Evolutionary conservation across 2,329 filamentous ascomycete species (phyloP).

Genomic region (Talaromyces sp.): DNA sequence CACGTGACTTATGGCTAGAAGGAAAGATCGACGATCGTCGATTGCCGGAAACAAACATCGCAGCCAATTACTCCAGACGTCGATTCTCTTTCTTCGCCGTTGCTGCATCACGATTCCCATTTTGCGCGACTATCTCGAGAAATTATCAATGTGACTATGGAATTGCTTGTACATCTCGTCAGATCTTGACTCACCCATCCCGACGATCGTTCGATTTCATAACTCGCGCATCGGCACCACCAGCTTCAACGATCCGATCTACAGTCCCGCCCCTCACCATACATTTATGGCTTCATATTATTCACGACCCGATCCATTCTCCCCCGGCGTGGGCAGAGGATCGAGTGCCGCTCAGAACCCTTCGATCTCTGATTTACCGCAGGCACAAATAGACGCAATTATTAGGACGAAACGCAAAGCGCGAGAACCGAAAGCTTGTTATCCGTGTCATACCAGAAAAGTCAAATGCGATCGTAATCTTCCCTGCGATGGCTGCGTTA

Average conservation of each 20-base stretch:
- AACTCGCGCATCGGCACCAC: neutral
- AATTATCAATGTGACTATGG: neutral
- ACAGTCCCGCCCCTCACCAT: neutral
- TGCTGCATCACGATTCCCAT: slow-evolving; percentile 20
- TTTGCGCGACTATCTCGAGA: neutral
- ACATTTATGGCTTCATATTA: slow-evolving; percentile 16
- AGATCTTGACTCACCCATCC: neutral
- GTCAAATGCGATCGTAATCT: slow-evolving; percentile 50
- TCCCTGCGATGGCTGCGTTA: slow-evolving; percentile 48
- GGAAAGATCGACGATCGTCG: slow-evolving; percentile 1
- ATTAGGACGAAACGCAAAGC: slow-evolving; percentile 40
- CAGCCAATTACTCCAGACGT: neutral
- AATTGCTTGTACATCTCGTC: neutral
- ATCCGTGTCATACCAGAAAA: slow-evolving; percentile 46
- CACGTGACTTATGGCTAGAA: neutral
- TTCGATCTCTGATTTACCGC: slow-evolving; percentile 30
- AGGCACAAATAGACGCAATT: slow-evolving; percentile 38
- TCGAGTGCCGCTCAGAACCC: slow-evolving; percentile 11
- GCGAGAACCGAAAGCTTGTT: slow-evolving; percentile 47
- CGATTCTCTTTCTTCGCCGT: neutral
- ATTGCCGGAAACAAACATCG: neutral
- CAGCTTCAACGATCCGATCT: slow-evolving; percentile 1
- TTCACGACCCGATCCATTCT: slow-evolving; percentile 13
- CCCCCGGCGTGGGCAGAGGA: slow-evolving; percentile 14
- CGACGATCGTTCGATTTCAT: neutral